Percentiles rank a stretch among this genome's conserved stretches.
These are phyloP conservation scores for Plenodomus biglobosus DNA, from an alignment of 2,329 filamentous ascomycete species.

Conservation along the genomic window DNA sequence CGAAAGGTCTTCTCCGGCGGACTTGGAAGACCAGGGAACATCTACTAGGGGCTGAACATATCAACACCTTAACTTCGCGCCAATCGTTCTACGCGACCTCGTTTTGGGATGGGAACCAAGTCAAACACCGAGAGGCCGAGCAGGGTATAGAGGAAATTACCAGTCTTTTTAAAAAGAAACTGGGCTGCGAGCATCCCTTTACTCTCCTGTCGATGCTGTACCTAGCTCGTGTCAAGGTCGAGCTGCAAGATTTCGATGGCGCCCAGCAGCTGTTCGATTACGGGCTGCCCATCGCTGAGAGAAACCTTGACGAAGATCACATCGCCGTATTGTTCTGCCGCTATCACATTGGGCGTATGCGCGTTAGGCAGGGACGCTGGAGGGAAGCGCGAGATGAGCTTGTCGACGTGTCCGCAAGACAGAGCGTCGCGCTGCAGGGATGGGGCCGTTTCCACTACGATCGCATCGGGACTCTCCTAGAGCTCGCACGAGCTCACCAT, in stretches of 20 bases:
- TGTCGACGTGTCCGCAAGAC: conserved; percentile 9
- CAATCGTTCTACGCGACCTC: conserved; percentile 4
- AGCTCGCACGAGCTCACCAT: conserved; percentile 7
- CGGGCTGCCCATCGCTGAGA: conserved; percentile 16
- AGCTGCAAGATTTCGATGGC: conserved; percentile 16
- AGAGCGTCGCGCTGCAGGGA: conserved; percentile 4
- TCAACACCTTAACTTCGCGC: conserved; percentile 7
- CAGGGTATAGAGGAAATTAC: conserved; percentile 14
- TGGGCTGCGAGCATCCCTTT: conserved; percentile 30
- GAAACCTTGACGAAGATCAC: conserved; percentile 22
- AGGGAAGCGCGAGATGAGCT: conserved; percentile 8
- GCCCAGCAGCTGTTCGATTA: conserved; percentile 17
- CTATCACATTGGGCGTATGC: conserved; percentile 5
- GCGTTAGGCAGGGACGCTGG: conserved; percentile 10
- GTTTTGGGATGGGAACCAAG: neutral
- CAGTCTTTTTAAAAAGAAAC: conserved; percentile 12
- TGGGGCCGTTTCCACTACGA: conserved; percentile 10
- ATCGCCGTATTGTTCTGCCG: conserved; percentile 14
- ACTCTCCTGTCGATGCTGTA: conserved; percentile 28
- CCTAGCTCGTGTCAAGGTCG: conserved; percentile 19
- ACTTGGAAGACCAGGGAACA: conserved; percentile 8
- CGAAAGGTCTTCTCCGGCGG: conserved; percentile 5
- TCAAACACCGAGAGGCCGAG: conserved; percentile 1
- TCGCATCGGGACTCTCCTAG: conserved; percentile 10
- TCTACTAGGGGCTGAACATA: conserved; percentile 6